These are phyloP conservation scores for Miscanthus lutarioriparius DNA, from an alignment of 176 grass and related monocot species.

Conservation along the genomic window DNA sequence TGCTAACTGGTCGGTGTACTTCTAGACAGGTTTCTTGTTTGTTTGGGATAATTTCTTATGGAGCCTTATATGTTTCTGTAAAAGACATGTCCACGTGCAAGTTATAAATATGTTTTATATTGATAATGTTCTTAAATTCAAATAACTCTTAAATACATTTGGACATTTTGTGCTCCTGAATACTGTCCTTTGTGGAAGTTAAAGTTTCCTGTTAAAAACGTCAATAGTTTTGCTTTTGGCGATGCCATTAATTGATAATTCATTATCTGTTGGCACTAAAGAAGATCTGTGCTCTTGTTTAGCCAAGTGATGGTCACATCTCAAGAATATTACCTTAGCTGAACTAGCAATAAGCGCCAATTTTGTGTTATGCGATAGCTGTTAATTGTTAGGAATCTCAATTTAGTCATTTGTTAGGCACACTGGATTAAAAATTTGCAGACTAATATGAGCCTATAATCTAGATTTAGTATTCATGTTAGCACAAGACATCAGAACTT, in stretches of 20 bases:
- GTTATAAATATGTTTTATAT: neutral
- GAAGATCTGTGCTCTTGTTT: neutral
- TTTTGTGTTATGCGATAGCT: neutral
- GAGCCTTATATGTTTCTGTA: neutral
- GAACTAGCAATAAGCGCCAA: neutral
- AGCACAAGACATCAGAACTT: neutral
- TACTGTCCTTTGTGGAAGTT: neutral
- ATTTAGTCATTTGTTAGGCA: conserved; percentile 1
- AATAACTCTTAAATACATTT: neutral
- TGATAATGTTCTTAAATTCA: neutral
- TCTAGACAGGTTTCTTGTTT: neutral
- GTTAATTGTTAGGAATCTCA: neutral
- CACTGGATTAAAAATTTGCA: neutral
- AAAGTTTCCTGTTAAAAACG: neutral
- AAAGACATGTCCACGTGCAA: neutral
- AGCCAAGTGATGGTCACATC: neutral
- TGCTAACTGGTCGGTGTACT: neutral
- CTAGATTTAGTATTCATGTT: neutral
- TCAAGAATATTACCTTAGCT: neutral
- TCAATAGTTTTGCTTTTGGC: neutral
- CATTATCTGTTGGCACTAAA: neutral
- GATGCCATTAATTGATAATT: neutral
- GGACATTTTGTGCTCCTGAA: neutral
- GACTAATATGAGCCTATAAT: neutral
- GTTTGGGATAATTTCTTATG: neutral